phyloP scores from a whole-genome alignment of 2,329 filamentous ascomycete genomes.

The Fusarium nisikadoi region DNA sequence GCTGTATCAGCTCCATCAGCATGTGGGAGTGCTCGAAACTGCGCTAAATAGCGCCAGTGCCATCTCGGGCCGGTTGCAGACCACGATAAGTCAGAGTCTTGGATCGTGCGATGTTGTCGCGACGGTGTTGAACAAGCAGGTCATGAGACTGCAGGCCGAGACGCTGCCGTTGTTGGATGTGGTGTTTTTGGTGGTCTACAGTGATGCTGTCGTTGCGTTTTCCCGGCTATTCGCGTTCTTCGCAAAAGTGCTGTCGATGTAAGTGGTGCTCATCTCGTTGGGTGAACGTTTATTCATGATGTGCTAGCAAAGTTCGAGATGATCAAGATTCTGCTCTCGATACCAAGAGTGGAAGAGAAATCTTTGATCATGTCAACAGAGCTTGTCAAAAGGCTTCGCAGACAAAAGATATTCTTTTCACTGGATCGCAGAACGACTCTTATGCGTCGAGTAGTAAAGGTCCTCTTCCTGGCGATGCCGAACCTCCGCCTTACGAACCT shows the following conservation, averaged over 20 bases:
- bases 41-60: conserved; percentile 38
- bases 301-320: conserved; percentile 24
- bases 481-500: conserved; percentile 44
- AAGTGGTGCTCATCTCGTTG: background rate
- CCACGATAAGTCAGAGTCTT: conserved; percentile 42
- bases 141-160: conserved; percentile 46
- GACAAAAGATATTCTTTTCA: conserved; percentile 31
- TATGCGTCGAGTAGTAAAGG: conserved; percentile 32
- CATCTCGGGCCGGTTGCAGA: conserved; percentile 48
- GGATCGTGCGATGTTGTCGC: conserved; percentile 45
- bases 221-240: conserved; percentile 42
- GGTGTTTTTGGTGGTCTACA: conserved; percentile 42
- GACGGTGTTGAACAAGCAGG: conserved; percentile 49
- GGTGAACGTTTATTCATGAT: background rate
- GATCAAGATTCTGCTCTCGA: conserved; percentile 43
- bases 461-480: conserved; percentile 7
- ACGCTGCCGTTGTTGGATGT: conserved; percentile 40
- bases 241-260: conserved; percentile 40
- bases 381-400: conserved; percentile 31
- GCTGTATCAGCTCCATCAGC: conserved; percentile 43
- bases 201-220: conserved; percentile 40
- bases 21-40: conserved; percentile 41
- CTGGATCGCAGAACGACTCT: background rate
- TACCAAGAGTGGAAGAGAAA: conserved; percentile 22
- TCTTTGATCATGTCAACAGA: conserved; percentile 35